Percentiles rank a stretch among this genome's conserved stretches.
These are phyloP conservation scores for Clathrus columnatus DNA, from an alignment of 768 basidiomycete species.

Conservation along the genomic window DNA sequence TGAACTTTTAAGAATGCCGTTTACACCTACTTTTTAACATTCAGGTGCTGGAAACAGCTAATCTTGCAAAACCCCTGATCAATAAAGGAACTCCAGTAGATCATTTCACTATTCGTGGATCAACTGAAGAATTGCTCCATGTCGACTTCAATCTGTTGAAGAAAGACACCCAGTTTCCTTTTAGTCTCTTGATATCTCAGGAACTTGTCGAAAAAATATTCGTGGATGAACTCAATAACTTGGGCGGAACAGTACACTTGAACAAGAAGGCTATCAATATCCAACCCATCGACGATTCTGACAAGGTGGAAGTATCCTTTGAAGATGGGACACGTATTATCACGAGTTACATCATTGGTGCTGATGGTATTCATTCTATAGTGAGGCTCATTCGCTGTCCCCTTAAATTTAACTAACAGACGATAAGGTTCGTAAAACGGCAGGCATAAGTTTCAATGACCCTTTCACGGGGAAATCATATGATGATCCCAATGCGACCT, in stretches of 20 bases:
- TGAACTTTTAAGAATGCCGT: neutral
- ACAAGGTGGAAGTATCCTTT: slow-evolving; percentile 33
- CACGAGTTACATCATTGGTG: slow-evolving; percentile 40
- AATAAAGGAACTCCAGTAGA: slow-evolving; percentile 27
- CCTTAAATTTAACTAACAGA: neutral
- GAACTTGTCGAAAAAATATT: slow-evolving; percentile 37
- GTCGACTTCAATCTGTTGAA: slow-evolving; percentile 30
- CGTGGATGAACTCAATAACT: slow-evolving; percentile 23
- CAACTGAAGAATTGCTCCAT: slow-evolving; percentile 19
- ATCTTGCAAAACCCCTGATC: slow-evolving; percentile 31
- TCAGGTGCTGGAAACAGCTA: slow-evolving; percentile 40
- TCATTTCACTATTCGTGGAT: neutral
- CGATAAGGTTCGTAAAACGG: slow-evolving; percentile 32
- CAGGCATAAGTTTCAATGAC: slow-evolving; percentile 36
- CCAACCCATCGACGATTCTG: slow-evolving; percentile 9
- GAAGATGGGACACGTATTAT: slow-evolving; percentile 36
- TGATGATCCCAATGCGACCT: neutral
- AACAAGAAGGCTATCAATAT: slow-evolving; percentile 35
- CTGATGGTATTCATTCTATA: slow-evolving; percentile 40
- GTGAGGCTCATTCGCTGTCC: slow-evolving; percentile 22
- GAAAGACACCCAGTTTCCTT: slow-evolving; percentile 36
- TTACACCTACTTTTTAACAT: slow-evolving; percentile 26
- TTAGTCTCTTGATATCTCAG: slow-evolving; percentile 35
- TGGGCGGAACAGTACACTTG: slow-evolving; percentile 28
- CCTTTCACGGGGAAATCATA: slow-evolving; percentile 16